A percentile compares a stretch with the other conserved stretches of the same genome.
These are phyloP conservation scores for Ceratocystis destructans DNA, from an alignment of 2,329 filamentous ascomycete genomes.

Conservation along the genomic window DNA sequence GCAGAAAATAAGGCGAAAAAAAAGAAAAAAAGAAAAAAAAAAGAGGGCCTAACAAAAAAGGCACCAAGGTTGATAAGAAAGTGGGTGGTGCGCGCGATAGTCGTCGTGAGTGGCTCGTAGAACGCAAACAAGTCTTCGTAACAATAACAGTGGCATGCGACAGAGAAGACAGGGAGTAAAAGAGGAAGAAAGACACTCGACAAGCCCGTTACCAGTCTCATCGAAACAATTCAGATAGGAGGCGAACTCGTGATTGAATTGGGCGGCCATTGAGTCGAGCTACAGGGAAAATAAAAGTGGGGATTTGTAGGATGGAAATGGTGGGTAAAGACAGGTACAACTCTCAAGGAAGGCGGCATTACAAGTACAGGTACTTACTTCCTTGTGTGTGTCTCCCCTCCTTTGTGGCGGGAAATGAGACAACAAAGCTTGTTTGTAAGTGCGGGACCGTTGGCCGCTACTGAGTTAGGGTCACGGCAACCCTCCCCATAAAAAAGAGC, in stretches of 20 bases:
- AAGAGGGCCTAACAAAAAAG: background rate
- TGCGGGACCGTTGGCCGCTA: background rate
- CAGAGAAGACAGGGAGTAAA: background rate
- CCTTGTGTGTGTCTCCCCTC: no score
- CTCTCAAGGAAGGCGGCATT: background rate
- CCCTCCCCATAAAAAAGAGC: background rate
- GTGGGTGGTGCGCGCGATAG: background rate
- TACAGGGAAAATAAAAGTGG: background rate
- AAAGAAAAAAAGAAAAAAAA: background rate
- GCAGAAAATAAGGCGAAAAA: background rate
- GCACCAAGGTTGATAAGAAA: background rate
- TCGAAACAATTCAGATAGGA: background rate
- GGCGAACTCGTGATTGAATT: slow-evolving; percentile 5
- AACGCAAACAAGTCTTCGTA: background rate
- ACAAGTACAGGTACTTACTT: no score
- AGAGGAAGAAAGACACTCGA: background rate
- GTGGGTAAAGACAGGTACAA: background rate
- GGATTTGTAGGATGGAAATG: background rate
- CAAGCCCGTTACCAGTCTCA: background rate
- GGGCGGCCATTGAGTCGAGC: background rate
- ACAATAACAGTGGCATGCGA: background rate
- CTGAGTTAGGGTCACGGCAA: background rate
- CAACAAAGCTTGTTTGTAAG: background rate
- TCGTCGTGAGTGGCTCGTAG: background rate
- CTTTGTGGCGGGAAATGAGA: background rate